Base-by-base conservation (phyloP, 2,329 filamentous ascomycete species). In the Alternaria tenuissima region DNA sequence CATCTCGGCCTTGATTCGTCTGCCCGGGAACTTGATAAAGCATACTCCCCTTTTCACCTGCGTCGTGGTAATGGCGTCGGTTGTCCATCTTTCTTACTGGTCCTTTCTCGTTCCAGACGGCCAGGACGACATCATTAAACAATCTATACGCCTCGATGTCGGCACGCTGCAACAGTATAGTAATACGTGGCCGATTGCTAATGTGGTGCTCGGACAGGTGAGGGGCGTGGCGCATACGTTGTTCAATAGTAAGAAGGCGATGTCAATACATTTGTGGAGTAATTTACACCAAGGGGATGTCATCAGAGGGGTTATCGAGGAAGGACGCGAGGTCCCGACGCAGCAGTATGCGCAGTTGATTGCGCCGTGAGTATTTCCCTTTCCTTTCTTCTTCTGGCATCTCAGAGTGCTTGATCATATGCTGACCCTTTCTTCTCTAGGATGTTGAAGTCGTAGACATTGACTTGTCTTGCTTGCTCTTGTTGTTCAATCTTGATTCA, bases 181-280 rank as follows among this genome's bases (percentile, higher is more conserved):
- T 41, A 81, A 82, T 16, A 88, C 91, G 3, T 95, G 92, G 92
- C 86, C 86, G 36, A 88, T 93, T 34, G 91, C 92, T 1, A 84
- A 83, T 44, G 86, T 85, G 12, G 91, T 92, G 2, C 85, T 90
- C 61, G 85, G 84, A 4, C 91, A 95, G 76, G 89, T 96, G 16
- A 89, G 89, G 67, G 87, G 87, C 8, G 91, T 95, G 18, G 91
- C 92, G n/a, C 87, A 91, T 70, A 90, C 93, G 68, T 89, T 94
- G 38, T 83, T 85, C 55, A 72, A 73, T 55, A 77, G 74, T 56
- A 80, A 78, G 67, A 80, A 76, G 68, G 76, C 78, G 3, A 76
- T 80, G 72, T 74, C 66, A 14, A 78, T 78, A n/a, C 76, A 78
- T 65, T 55, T 77, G 16, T 78, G 76, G 76, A 77, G 71, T 42